Conservation (phyloP, 2,329 filamentous ascomycete species). For the Colletotrichum sojae region DNA sequence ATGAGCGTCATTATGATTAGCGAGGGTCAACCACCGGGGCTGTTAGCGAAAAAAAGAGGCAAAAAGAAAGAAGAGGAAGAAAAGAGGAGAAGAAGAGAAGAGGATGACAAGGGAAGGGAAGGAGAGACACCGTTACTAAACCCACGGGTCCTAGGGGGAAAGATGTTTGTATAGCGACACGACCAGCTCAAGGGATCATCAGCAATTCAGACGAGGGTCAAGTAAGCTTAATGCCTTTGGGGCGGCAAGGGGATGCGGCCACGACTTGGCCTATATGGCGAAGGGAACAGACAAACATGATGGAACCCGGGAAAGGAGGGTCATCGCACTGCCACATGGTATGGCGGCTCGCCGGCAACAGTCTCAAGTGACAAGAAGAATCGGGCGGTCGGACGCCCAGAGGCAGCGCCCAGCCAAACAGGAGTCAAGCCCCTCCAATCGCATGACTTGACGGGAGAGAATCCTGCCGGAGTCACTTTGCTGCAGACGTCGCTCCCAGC, state of each 20-base stretch:
- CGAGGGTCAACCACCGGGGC: slow-evolving; percentile 40
- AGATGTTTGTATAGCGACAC: slow-evolving; percentile 35
- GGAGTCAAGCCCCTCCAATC: slow-evolving; percentile 35
- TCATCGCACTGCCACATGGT: slow-evolving; percentile 21
- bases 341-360: slow-evolving; percentile 26
- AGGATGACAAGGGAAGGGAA: slow-evolving; percentile 32
- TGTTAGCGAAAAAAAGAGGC: slow-evolving; percentile 25
- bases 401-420: slow-evolving; percentile 27
- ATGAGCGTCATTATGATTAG: slow-evolving; percentile 44
- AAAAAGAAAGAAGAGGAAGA: slow-evolving; percentile 1
- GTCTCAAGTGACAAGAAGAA: slow-evolving; percentile 25
- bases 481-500: slow-evolving; percentile 26
- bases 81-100: slow-evolving; percentile 16
- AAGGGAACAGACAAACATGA: slow-evolving; percentile 15
- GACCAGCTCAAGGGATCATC: slow-evolving; percentile 21
- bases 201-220: slow-evolving; percentile 30
- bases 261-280: slow-evolving; percentile 36
- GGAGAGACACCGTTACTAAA: slow-evolving; percentile 42
- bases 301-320: too few relatives aligned
- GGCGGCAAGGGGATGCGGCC: slow-evolving; percentile 12
- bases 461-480: slow-evolving; percentile 10
- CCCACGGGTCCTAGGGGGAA: slow-evolving; percentile 39
- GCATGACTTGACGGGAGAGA: slow-evolving; percentile 17
- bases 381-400: slow-evolving; percentile 31
- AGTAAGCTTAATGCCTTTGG: slow-evolving; percentile 31